Evolutionary conservation across 139 green algal species (phyloP).

Genomic region (Chloropicon primus): DNA sequence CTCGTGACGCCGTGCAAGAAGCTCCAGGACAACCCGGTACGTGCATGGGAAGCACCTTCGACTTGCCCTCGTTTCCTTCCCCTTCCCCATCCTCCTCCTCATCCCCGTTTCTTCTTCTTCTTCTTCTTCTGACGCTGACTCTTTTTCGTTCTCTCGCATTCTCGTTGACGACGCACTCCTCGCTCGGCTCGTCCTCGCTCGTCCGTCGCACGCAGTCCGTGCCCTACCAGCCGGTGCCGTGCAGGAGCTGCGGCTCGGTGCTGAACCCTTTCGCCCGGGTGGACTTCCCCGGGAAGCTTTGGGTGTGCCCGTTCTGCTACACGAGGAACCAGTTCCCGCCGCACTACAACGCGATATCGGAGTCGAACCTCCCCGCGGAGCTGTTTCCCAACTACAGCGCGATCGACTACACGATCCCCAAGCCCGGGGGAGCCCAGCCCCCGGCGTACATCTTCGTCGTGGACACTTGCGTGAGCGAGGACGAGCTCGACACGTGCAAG

Average conservation of each 20-base stretch:
- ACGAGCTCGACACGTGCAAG: slow-evolving; percentile 71
- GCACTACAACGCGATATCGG: slow-evolving; percentile 76
- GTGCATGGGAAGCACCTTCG: no score
- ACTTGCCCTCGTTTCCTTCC: no score
- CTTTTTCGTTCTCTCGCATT: no score
- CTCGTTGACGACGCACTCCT: no score
- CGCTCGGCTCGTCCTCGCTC: no score
- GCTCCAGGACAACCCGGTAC: slow-evolving; percentile 64
- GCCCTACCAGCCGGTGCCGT: slow-evolving; percentile 86
- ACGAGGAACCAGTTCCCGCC: slow-evolving; percentile 86
- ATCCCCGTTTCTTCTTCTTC: no score
- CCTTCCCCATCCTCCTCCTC: no score
- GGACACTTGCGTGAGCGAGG: slow-evolving; percentile 82
- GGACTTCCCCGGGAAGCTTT: slow-evolving; percentile 83
- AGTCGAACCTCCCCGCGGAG: slow-evolving; percentile 82
- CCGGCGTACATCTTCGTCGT: slow-evolving; percentile 90
- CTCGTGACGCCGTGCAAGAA: slow-evolving; percentile 81
- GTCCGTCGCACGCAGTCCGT: slow-evolving; percentile 49
- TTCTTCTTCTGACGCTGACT: no score
- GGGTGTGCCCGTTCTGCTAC: slow-evolving; percentile 94
- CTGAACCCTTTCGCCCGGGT: slow-evolving; percentile 87
- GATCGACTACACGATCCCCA: slow-evolving; percentile 84
- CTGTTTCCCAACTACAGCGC: slow-evolving; percentile 90
- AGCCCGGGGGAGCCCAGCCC: slow-evolving; percentile 29
- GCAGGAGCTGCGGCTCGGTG: slow-evolving; percentile 76